phyloP scores from a whole-genome alignment of 805 yeast species.

The Schwanniomyces polymorphus region DNA sequence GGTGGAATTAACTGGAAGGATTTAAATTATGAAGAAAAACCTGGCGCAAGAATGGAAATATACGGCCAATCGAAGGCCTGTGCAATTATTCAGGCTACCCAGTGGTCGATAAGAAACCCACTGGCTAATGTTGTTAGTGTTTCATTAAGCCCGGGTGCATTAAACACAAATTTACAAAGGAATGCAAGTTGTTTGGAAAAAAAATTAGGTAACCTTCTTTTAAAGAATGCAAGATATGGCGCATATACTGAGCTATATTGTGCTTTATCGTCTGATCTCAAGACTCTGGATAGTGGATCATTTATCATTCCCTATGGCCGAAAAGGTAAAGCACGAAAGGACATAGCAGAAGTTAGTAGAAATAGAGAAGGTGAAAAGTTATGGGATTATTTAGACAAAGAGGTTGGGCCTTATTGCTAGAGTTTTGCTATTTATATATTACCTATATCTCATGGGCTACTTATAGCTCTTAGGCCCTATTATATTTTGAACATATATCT shows the following conservation, averaged over 20 bases:
- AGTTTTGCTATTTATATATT: not conserved
- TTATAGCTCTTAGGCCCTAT: not conserved
- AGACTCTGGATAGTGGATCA: slow-evolving; percentile 28
- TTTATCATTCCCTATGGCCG: slow-evolving; percentile 40
- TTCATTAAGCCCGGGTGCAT: slow-evolving; percentile 42
- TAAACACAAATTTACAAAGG: slow-evolving; percentile 35
- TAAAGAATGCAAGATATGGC: slow-evolving; percentile 31
- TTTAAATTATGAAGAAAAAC: slow-evolving; percentile 18
- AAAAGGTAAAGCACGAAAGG: slow-evolving; percentile 29
- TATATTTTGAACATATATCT: not conserved
- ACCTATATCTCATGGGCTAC: not conserved
- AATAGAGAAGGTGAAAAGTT: slow-evolving; percentile 34
- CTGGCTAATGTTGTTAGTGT: slow-evolving; percentile 29
- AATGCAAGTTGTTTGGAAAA: slow-evolving; percentile 11
- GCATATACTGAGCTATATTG: slow-evolving; percentile 46
- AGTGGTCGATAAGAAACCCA: slow-evolving; percentile 33
- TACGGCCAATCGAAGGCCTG: slow-evolving; percentile 49
- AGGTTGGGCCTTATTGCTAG: slow-evolving; percentile 3
- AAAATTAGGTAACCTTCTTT: slow-evolving; percentile 8
- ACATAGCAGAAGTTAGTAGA: slow-evolving; percentile 28
- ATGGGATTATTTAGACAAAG: slow-evolving; percentile 34
- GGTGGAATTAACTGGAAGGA: slow-evolving; percentile 36
- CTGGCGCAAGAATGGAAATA: slow-evolving; percentile 9
- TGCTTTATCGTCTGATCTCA: slow-evolving; percentile 39
- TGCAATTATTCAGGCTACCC: slow-evolving; percentile 28